Base-by-base conservation (phyloP, 371 early-diverging fungal species). In the Apophysomyces trapeziformis region DNA sequence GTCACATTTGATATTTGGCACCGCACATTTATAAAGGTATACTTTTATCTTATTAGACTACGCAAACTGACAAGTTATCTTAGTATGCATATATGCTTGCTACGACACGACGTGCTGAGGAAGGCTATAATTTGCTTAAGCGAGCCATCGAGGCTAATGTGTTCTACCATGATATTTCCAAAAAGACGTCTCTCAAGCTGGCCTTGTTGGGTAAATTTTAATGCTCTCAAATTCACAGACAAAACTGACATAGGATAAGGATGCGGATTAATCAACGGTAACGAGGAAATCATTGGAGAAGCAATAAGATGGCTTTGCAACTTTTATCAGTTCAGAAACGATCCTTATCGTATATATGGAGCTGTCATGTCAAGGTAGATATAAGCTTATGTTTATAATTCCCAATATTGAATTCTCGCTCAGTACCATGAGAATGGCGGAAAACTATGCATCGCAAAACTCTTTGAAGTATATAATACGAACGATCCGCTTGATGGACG, bases 51-150 rank as follows among this genome's bases (percentile, higher is more conserved):
- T 9, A 38, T 6, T n/a, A 18, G 12, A 8, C 38, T 7, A 32
- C 38, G 9, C 4, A 18, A 38, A 9, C 45, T 58, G 26, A 44
- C 57, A 21, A 26, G 37, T 16, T 3, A 41, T 6, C 57, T 38
- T 64, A 88, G 88, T 92, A 89, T 70, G 87, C 87, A 0, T 79
- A 80, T 58, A 80, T 85, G 39, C 75, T 93, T 35, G 82, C 89
- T 0, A 68, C 75, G 32, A 84, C 87, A 16, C 84, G 82, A 58
- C 80, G 82, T 44, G 78, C 79, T 35, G 78, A 86, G 54, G 88
- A 91, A 32, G 89, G 91, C 0, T 84, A 84, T 38, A 81, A 84
- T n/a, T 64, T 89, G 14, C 65, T 93, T 46, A 87, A 84, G 65
- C 65, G 77, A 37, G 84, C 86, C 4, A 68, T 69, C 46, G 85